Evolutionary conservation across 2,329 filamentous ascomycete species (phyloP), one percentile per base, ranked within the genome.

Genomic region (Penicillium sp.): DNA sequence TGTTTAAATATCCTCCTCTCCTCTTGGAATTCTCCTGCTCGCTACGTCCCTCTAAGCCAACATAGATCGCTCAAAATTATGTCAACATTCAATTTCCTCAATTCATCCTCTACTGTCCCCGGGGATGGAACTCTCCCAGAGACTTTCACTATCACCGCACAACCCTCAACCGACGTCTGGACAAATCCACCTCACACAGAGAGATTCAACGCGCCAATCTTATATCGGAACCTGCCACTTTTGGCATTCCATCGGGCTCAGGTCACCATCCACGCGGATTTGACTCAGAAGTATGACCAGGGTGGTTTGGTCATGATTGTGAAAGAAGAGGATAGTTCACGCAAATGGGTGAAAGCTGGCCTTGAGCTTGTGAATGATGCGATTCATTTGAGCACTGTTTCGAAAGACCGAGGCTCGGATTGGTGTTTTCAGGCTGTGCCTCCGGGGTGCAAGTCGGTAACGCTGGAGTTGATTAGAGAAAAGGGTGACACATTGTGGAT

Each of bases 141-240:
- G 1, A 43, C 39, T 10, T 43, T 43, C 39, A 43, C 39, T 8
- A 14, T 43, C 14, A 26, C 39, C n/a, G 39, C 39, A 19, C 23
- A 43, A 8, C 23, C 39, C 9, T 43, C 24, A 29, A 43, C 39
- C 14, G 39, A 43, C n/a, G n/a, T 16, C 3, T 43, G 39, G 39
- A 28, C 39, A 26, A 43, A 43, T 8, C 39, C 39, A 43, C 39
- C 39, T 16, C 1, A 43, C 16, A 28, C 39, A 28, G 39, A 43
- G 14, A 43, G 39, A 43, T 43, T 43, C n/a, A 43, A 43, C n/a
- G 39, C 39, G 39, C 39, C 39, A 19, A 43, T 43, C 10, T 16
- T 43, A 10, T 10, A 43, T 13, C 21, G 23, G 4, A 14, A 18
- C 11, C 5, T 43, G 24, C 39, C 39, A 9, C 39, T 43, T 10